phyloP scores from a whole-genome alignment of 179 eudicot species.

The Drosera spatulata region DNA sequence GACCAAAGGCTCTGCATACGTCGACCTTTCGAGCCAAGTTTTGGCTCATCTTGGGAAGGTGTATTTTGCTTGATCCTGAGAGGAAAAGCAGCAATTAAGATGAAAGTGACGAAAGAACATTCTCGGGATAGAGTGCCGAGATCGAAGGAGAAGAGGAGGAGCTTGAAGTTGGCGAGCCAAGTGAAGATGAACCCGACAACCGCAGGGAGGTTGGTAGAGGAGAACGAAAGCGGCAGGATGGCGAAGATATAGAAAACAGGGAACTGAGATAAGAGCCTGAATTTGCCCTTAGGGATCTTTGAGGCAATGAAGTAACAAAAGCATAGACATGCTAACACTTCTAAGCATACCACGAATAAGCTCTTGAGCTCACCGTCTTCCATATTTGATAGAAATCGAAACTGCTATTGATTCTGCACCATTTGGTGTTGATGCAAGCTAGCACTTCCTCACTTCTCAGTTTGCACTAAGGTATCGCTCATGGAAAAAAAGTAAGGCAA shows the following conservation, averaged over 20 bases:
- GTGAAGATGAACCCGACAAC: conserved; percentile 32
- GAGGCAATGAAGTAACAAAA: conserved; percentile 40
- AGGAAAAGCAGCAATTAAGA: conserved; percentile 26
- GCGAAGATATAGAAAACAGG: conserved; percentile 39
- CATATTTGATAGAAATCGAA: too few species aligned
- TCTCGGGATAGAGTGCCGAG: conserved; percentile 29
- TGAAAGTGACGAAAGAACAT: conserved; percentile 30
- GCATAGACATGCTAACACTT: conserved; percentile 20
- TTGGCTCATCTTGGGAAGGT: too few species aligned
- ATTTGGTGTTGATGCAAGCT: too few species aligned
- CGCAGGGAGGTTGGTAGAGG: conserved; percentile 19
- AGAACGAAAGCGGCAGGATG: conserved; percentile 29
- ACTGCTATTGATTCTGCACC: too few species aligned
- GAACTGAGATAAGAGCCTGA: conserved; percentile 36
- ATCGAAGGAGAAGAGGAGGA: conserved; percentile 31
- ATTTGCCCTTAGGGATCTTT: conserved; percentile 25
- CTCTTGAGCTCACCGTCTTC: conserved; percentile 29
- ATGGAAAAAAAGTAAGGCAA: too few species aligned
- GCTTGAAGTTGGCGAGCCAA: conserved; percentile 46
- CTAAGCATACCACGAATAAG: conserved; percentile 19
- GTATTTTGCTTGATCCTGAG: conserved; percentile 15
- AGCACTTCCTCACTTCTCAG: too few species aligned
- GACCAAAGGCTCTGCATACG: too few species aligned
- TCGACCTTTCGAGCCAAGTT: too few species aligned
- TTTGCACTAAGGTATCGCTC: too few species aligned